Evolutionary conservation across 331 rosid genomes (phyloP), one percentile per base, ranked within the genome.

Genomic region (Cydonia oblonga): DNA sequence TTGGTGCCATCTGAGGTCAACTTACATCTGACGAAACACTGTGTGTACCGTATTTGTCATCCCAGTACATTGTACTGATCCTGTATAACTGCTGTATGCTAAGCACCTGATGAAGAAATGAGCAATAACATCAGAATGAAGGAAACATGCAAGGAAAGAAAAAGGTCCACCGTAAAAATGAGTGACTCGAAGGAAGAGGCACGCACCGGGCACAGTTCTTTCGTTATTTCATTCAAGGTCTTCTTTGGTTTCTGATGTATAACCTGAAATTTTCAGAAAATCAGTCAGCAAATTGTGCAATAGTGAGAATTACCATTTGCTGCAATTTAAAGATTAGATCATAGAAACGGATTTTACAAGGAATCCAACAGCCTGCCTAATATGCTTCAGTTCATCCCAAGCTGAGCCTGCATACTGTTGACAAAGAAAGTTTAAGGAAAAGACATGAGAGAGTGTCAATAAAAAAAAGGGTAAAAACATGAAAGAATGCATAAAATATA

Each of bases 61-160:
- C 98, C 98, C 98, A 93, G 81, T 93, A 93, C 98, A 93, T 93
- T 66, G 98, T 93, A 85, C 98, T 90, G 81, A 93, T 93, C 81
- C 98, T 86, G 83, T 93, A 93, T 81, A 93, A 73, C 78, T 93
- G 98, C 80, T 93, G 98, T 78, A 93, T 93, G 85, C 96, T 93
- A 77, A 93, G 96, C 80, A 88, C 97, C 97, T 92, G 86, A 70
- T 26, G 70, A 68, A 64, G 67, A 35, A 35, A 35, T 11, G 12
- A 28, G 40, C 6, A 72, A 30, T 20, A 66, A 18, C 51, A 61
- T 80, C 68, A 32, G 49, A 52, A 51, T 49, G 71, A 73, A 29
- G 49, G 64, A 46, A 68, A 9, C 71, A 76, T 22, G 18, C 44
- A 19, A 8, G 38, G 33, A 16, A 60, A 70, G 75, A 32, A 44